A percentile compares a stretch with the other conserved stretches of the same genome.
Conservation (phyloP, 1,139 yeast species). For the Hansenula sp. region DNA sequence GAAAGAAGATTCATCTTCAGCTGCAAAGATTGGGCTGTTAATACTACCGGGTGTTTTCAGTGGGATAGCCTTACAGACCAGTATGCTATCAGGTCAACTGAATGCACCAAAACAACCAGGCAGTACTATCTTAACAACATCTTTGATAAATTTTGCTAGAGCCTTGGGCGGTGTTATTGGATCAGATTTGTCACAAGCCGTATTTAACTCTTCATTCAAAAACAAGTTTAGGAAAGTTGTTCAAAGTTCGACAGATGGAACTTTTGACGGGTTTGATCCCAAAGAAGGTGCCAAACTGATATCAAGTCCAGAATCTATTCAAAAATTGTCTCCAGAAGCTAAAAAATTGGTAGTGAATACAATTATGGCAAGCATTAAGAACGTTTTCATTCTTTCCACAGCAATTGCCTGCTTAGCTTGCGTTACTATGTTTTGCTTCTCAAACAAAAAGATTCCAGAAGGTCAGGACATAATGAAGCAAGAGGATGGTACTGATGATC, state of each 20-base stretch:
- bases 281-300: neutral
- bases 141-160: conserved; percentile 42
- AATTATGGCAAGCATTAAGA: conserved; percentile 21
- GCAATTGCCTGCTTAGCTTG: conserved; percentile 33
- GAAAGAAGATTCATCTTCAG: conserved; percentile 31
- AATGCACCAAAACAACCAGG: conserved; percentile 49
- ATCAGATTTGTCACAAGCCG: conserved; percentile 41
- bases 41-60: conserved; percentile 50
- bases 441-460: conserved; percentile 38
- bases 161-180: conserved; percentile 45
- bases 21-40: conserved; percentile 44
- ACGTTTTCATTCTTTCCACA: conserved; percentile 39
- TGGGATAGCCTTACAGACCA: conserved; percentile 51
- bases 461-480: conserved; percentile 2
- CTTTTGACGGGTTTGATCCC: too few species aligned
- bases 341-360: neutral
- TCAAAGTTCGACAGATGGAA: too few species aligned
- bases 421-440: conserved; percentile 31
- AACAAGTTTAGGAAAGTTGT: conserved; percentile 7
- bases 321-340: neutral
- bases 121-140: conserved; percentile 43
- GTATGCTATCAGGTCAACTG: conserved; percentile 47
- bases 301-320: neutral
- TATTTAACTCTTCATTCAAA: conserved; percentile 30
- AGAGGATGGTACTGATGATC: neutral